These are phyloP conservation scores for Fusarium sp. DNA, from an alignment of 2,329 filamentous ascomycete species.

Conservation along the genomic window DNA sequence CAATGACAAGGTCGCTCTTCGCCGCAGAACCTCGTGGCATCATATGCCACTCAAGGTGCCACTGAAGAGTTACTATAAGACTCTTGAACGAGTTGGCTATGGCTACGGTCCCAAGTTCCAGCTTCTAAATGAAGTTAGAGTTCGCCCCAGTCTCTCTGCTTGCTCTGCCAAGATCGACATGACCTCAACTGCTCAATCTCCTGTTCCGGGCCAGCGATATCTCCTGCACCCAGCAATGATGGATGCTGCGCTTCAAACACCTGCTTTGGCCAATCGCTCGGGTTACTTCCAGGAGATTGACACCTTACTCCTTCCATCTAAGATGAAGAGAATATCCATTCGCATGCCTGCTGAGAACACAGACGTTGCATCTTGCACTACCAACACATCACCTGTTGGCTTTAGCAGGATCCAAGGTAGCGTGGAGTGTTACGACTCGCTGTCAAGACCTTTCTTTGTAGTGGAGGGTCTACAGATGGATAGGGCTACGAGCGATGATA, in stretches of 20 bases:
- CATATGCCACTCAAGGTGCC: conserved; percentile 37
- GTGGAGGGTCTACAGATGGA: conserved; percentile 38
- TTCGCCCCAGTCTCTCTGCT: conserved; percentile 32
- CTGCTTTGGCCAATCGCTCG: conserved; percentile 35
- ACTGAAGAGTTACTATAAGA: conserved; percentile 38
- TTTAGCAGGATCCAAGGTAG: conserved; percentile 33
- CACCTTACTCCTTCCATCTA: conserved; percentile 30
- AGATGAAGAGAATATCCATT: conserved; percentile 38
- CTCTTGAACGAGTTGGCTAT: conserved; percentile 36
- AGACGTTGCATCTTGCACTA: conserved; percentile 23
- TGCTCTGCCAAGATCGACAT: conserved; percentile 37
- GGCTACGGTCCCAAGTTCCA: conserved; percentile 39
- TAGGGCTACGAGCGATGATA: conserved; percentile 31
- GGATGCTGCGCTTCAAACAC: conserved; percentile 38
- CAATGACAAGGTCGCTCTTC: not conserved
- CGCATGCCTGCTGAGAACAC: conserved; percentile 35
- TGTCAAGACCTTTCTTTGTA: conserved; percentile 31
- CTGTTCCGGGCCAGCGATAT: conserved; percentile 33
- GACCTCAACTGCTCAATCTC: conserved; percentile 24
- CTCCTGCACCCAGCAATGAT: conserved; percentile 39
- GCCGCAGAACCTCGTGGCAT: conserved; percentile 32
- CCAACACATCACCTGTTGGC: conserved; percentile 32
- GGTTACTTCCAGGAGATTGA: conserved; percentile 38
- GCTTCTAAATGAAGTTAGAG: conserved; percentile 35
- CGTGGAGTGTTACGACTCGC: conserved; percentile 31